Evolutionary conservation across 352 stramenopile genomes (phyloP).

Genomic region (Pseudoperonospora humuli): DNA sequence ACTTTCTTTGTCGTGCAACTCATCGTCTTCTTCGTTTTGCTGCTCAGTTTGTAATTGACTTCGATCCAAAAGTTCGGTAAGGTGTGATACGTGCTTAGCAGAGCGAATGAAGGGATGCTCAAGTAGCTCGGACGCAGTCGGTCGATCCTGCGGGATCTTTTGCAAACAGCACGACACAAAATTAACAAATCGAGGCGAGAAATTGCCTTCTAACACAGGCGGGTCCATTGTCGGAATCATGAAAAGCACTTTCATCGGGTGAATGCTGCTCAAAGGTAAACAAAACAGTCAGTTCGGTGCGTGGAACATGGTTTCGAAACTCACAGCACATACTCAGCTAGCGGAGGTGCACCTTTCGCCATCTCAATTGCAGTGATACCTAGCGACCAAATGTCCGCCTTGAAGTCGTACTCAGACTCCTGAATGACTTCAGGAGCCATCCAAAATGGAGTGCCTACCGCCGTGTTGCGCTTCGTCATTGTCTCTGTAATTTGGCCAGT

Average conservation of each 20-base stretch:
- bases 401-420: constrained; percentile 91
- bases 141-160: constrained; percentile 81
- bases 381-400: constrained; percentile 97
- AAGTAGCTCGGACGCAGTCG: constrained; percentile 78
- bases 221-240: constrained; percentile 95
- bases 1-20: constrained; percentile 4
- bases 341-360: constrained; percentile 93
- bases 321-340: constrained; percentile 59
- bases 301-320: neutral
- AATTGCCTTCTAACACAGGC: constrained; percentile 70
- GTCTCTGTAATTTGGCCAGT: constrained; percentile 94
- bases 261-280: constrained; percentile 70
- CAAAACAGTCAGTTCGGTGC: constrained; percentile 1
- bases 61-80: constrained; percentile 59
- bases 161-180: constrained; percentile 87
- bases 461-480: constrained; percentile 96
- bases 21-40: constrained; percentile 6
- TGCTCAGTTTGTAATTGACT: constrained; percentile 28
- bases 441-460: constrained; percentile 98
- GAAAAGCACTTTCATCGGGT: constrained; percentile 98
- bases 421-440: constrained; percentile 91
- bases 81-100: constrained; percentile 59
- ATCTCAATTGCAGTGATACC: constrained; percentile 99
- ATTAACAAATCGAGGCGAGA: constrained; percentile 74
- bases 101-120: constrained; percentile 77